Conservation (phyloP, 2,329 filamentous ascomycete genomes). For the Exophiala aquamarina region DNA sequence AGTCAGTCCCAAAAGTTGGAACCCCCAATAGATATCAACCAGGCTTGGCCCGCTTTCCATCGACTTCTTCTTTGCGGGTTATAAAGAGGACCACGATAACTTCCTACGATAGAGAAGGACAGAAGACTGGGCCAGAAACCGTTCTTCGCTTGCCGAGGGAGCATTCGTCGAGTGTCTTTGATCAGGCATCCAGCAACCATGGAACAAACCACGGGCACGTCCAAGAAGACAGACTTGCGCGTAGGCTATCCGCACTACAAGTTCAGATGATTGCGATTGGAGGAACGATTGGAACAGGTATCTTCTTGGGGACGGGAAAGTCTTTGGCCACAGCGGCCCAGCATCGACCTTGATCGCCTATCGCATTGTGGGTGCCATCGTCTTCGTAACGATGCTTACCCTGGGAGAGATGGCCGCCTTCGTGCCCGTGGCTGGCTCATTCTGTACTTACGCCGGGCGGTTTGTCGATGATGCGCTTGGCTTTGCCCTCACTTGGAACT, state of each 20-base stretch:
- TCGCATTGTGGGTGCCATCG: conserved; percentile 74
- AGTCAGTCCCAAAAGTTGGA: too few species aligned
- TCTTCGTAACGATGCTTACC: conserved; percentile 88
- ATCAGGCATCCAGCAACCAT: not conserved
- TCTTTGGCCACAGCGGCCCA: conserved; percentile 66
- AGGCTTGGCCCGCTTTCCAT: too few species aligned
- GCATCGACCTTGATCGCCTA: conserved; percentile 76
- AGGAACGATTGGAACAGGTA: conserved; percentile 57
- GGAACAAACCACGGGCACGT: conserved; percentile 13
- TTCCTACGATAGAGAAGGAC: not conserved
- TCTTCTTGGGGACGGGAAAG: conserved; percentile 55
- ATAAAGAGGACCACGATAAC: not conserved
- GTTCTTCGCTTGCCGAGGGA: too few species aligned
- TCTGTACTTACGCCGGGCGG: conserved; percentile 84
- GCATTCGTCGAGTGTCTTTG: not conserved
- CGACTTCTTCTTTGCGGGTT: too few species aligned
- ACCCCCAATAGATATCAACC: too few species aligned
- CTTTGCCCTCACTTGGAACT: conserved; percentile 52
- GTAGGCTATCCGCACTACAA: conserved; percentile 57
- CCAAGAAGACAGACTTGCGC: conserved; percentile 50
- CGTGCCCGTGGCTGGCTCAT: conserved; percentile 87
- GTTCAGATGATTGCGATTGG: conserved; percentile 62
- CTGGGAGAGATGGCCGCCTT: conserved; percentile 90
- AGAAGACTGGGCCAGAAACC: not conserved
- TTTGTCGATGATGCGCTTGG: conserved; percentile 76